Evolutionary conservation across 2,329 filamentous ascomycete species (phyloP).

Genomic region (Cladosporium sp.): DNA sequence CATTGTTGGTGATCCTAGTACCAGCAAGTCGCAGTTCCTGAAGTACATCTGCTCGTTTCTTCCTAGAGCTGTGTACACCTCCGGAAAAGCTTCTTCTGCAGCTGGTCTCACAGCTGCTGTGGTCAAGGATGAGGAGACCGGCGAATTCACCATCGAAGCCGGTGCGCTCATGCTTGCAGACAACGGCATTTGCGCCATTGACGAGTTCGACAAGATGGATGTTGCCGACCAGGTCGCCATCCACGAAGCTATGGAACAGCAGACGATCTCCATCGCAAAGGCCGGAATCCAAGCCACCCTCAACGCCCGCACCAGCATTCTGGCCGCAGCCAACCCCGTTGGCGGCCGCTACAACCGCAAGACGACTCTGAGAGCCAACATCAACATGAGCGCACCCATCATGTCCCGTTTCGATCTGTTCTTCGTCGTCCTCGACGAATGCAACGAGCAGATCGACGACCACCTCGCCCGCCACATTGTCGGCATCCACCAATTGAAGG

Average conservation of each 20-base stretch:
- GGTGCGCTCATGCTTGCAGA: constrained; percentile 95
- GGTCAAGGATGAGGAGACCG: constrained; percentile 96
- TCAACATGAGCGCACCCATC: constrained; percentile 98
- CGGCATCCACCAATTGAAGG: constrained; percentile 82
- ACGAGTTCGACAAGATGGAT: constrained; percentile 99
- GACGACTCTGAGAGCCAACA: constrained; percentile 83
- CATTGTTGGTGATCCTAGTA: constrained; percentile 93
- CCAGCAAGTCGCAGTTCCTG: constrained; percentile 94
- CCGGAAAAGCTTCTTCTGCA: constrained; percentile 92
- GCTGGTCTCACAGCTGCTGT: constrained; percentile 96
- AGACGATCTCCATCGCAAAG: constrained; percentile 98
- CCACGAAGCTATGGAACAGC: constrained; percentile 99
- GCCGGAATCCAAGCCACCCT: constrained; percentile 96
- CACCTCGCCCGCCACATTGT: constrained; percentile 94
- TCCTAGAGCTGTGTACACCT: constrained; percentile 95
- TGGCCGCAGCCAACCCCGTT: constrained; percentile 93
- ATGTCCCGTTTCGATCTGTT: constrained; percentile 99
- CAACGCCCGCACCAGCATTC: constrained; percentile 89
- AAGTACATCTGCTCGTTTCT: constrained; percentile 97
- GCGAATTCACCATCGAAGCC: constrained; percentile 97
- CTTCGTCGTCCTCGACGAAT: constrained; percentile 95
- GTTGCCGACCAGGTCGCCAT: constrained; percentile 95
- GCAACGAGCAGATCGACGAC: constrained; percentile 83
- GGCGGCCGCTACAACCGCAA: constrained; percentile 97
- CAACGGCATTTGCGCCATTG: constrained; percentile 95